Conservation (phyloP, 768 basidiomycete genomes). For the Postia placenta region DNA sequence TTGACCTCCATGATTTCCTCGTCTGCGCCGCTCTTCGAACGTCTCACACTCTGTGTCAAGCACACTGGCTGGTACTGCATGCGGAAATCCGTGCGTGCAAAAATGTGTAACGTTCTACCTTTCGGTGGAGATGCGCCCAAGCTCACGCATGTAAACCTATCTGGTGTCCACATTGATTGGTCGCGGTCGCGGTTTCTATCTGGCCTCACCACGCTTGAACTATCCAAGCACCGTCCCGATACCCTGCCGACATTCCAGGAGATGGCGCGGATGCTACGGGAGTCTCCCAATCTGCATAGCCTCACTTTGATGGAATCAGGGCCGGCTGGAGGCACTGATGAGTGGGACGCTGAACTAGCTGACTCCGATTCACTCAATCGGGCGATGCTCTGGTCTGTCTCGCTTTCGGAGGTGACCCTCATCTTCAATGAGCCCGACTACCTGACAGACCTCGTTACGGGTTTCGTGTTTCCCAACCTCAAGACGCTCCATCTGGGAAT, state of each 20-base stretch:
- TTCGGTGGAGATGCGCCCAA: slow-evolving; percentile 47
- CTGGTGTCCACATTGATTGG: slow-evolving; percentile 74
- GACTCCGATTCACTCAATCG: slow-evolving; percentile 6
- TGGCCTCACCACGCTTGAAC: slow-evolving; percentile 44
- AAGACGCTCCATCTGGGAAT: slow-evolving; percentile 43
- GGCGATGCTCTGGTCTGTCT: slow-evolving; percentile 14
- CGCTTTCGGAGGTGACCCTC: slow-evolving; percentile 25
- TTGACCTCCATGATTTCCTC: slow-evolving; percentile 28
- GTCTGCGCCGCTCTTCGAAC: slow-evolving; percentile 47
- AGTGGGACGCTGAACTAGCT: slow-evolving; percentile 26
- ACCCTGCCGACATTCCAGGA: slow-evolving; percentile 54
- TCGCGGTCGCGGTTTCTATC: slow-evolving; percentile 36
- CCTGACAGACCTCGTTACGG: slow-evolving; percentile 25
- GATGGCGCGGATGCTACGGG: slow-evolving; percentile 45
- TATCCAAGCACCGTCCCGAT: slow-evolving; percentile 57
- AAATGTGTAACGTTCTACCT: slow-evolving; percentile 42
- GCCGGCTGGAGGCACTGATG: slow-evolving; percentile 36
- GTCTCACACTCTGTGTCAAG: slow-evolving; percentile 47
- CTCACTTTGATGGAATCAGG: slow-evolving; percentile 55
- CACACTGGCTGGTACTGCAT: slow-evolving; percentile 36
- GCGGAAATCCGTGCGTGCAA: slow-evolving; percentile 19
- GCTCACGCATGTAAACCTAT: slow-evolving; percentile 43
- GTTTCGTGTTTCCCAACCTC: slow-evolving; percentile 31
- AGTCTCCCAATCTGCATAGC: slow-evolving; percentile 46
- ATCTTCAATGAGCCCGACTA: slow-evolving; percentile 26